phyloP scores from a whole-genome alignment of 768 basidiomycete genomes.

The Lactifluus volemus region DNA sequence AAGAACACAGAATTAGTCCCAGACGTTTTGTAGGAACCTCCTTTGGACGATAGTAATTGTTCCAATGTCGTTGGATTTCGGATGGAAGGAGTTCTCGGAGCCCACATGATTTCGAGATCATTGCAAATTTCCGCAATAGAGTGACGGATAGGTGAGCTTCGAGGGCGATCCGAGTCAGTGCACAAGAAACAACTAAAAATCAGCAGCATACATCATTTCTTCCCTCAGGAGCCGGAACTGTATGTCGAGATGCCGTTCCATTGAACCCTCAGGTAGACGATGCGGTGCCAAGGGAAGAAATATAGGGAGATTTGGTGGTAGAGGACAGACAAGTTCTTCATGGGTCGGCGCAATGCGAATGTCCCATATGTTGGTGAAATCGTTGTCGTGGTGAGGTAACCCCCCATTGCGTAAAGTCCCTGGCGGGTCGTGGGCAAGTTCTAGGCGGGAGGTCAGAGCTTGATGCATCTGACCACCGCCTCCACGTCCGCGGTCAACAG shows the following conservation, averaged over 20 bases:
- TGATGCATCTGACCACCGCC: conserved; percentile 19
- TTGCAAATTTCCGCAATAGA: conserved; percentile 11
- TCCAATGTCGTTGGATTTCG: conserved; percentile 32
- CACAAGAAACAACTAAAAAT: background rate
- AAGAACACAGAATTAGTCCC: conserved; percentile 45
- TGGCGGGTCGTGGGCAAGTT: conserved; percentile 42
- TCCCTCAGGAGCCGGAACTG: conserved; percentile 69
- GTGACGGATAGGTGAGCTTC: conserved; percentile 17
- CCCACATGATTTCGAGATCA: conserved; percentile 12
- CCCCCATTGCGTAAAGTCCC: conserved; percentile 40
- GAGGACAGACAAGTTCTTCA: conserved; percentile 43
- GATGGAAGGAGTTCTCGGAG: background rate
- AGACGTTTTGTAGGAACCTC: conserved; percentile 48
- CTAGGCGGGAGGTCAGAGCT: conserved; percentile 33
- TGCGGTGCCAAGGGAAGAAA: conserved; percentile 54
- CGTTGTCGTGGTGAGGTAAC: conserved; percentile 56
- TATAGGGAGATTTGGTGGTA: conserved; percentile 50
- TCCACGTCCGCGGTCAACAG: background rate
- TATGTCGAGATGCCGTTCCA: conserved; percentile 61
- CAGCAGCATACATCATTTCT: conserved; percentile 48
- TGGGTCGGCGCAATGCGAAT: conserved; percentile 64
- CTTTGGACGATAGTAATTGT: conserved; percentile 37
- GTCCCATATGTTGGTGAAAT: conserved; percentile 41
- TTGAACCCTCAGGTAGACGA: conserved; percentile 43
- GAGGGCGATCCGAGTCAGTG: background rate